Evolutionary conservation across 228 moss, liverwort and hornwort species (phyloP).

Genomic region (Sphagnum fallax): DNA sequence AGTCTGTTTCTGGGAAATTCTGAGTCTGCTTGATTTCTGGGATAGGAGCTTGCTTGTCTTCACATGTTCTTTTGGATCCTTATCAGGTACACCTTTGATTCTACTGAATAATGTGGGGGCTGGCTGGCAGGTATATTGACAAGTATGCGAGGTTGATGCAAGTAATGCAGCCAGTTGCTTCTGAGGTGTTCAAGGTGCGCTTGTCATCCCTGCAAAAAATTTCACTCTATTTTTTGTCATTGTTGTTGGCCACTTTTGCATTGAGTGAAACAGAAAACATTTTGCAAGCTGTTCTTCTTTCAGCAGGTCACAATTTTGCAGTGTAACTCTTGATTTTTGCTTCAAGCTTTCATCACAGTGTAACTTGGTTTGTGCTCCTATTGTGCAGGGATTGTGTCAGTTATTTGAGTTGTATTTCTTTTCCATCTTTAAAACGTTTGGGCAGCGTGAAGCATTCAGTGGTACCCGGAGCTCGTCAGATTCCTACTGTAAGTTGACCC

Average conservation of each 20-base stretch:
- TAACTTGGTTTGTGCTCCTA: conserved; percentile 10
- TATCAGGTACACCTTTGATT: neutral
- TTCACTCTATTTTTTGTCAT: neutral
- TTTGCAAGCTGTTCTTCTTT: no score
- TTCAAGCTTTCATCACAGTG: neutral
- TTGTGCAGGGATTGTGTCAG: conserved; percentile 82
- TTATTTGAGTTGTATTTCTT: conserved; percentile 98
- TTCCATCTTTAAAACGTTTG: conserved; percentile 93
- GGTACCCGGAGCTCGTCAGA: conserved; percentile 41
- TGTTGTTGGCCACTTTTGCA: neutral
- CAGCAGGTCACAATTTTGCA: no score
- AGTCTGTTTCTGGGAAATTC: neutral
- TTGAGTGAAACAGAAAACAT: no score
- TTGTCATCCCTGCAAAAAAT: neutral
- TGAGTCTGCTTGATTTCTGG: neutral
- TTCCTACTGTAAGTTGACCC: conserved; percentile 42
- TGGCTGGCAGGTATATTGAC: conserved; percentile 76
- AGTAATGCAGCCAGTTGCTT: conserved; percentile 94
- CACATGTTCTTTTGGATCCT: neutral
- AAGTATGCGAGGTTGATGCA: conserved; percentile 96
- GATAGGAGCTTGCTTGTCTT: neutral
- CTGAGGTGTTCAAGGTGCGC: conserved; percentile 82
- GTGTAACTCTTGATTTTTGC: no score
- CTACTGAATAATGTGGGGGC: neutral
- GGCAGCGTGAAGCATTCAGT: conserved; percentile 86